Base-by-base conservation (phyloP, 208 protist species). In the Trypanosoma lewisi region DNA sequence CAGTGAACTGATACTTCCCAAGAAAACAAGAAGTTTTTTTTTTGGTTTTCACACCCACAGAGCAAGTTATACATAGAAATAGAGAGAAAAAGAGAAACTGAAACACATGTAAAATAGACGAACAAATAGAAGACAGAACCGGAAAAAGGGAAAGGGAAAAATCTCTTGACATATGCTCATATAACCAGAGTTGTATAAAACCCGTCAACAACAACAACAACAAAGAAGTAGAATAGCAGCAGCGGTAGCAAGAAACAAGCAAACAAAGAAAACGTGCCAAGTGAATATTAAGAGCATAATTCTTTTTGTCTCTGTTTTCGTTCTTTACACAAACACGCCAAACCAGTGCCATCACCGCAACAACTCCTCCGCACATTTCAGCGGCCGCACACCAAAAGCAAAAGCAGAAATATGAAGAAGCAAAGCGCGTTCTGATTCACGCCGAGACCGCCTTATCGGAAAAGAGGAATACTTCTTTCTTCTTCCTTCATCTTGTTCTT, bases 381-480 rank as follows among this genome's bases (percentile, higher is more conserved):
- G 27, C 12, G 39, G 50, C 3, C 61, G 61, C 6, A 67, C 50
- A 12, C 61, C 61, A 67, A 59, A 67, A 9, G 61, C 61, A 50
- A 67, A 67, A 17, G 48, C 51, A 21, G 61, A 17, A 30, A 67
- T 48, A 2, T 8, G 2, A 19, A 23, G 21, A 19, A 67, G 25
- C 7, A 67, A 2, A 51, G 3, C 25, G 21, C 50, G 49, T 39
- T 67, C 61, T 17, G 19, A n/a, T 50, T 59, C 36, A 21, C 61
- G 61, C 14, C 49, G 49, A 31, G 61, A 59, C 2, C 27, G 39
- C 50, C 30, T 34, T 48, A n/a, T 21, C 36, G 19, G 60, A 0
- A 19, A 27, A 23, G n/a, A 2, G 8, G 6, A 21, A 21, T 25
- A 7, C 7, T n/a, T 14, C 12, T 41, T 34, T 11, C 11, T 19